Evolutionary conservation across 306 rosid species (phyloP).

Genomic region (Rosa chinensis): DNA sequence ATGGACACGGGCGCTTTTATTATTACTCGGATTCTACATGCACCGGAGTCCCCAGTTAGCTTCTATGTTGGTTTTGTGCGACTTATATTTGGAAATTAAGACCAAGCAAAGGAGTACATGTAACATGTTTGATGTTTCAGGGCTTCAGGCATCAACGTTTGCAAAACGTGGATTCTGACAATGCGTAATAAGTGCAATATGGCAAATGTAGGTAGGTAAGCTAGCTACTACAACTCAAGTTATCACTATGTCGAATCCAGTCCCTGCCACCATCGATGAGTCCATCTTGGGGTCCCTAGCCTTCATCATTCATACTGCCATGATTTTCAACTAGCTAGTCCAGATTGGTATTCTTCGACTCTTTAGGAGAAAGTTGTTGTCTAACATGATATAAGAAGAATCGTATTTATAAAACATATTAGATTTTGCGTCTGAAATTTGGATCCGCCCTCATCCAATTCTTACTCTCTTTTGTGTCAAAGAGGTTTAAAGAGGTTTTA

Average conservation of each 20-base stretch:
- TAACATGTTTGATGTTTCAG: slow-evolving; percentile 16
- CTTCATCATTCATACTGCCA: not conserved
- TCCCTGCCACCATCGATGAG: slow-evolving; percentile 1
- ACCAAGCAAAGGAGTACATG: slow-evolving; percentile 4
- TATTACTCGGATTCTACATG: slow-evolving; percentile 4
- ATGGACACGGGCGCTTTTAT: not conserved
- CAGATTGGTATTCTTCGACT: not conserved
- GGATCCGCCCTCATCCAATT: not conserved
- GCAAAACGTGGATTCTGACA: slow-evolving; percentile 20
- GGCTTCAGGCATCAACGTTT: slow-evolving; percentile 5
- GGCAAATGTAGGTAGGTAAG: slow-evolving; percentile 14
- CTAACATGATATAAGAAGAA: not conserved
- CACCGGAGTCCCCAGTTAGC: not conserved
- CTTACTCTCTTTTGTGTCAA: not conserved
- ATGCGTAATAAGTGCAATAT: slow-evolving; percentile 7
- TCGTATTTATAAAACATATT: not conserved
- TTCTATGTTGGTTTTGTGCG: not conserved
- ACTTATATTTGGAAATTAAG: not conserved
- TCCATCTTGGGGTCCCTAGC: not conserved
- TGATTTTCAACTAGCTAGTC: not conserved
- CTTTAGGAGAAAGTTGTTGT: not conserved
- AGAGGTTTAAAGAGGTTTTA: too few species aligned
- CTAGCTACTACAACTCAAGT: slow-evolving; percentile 8
- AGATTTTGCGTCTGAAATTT: not conserved
- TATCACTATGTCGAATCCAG: not conserved